phyloP scores from a whole-genome alignment of 2,329 filamentous ascomycete species.

The Clonostachys solani region DNA sequence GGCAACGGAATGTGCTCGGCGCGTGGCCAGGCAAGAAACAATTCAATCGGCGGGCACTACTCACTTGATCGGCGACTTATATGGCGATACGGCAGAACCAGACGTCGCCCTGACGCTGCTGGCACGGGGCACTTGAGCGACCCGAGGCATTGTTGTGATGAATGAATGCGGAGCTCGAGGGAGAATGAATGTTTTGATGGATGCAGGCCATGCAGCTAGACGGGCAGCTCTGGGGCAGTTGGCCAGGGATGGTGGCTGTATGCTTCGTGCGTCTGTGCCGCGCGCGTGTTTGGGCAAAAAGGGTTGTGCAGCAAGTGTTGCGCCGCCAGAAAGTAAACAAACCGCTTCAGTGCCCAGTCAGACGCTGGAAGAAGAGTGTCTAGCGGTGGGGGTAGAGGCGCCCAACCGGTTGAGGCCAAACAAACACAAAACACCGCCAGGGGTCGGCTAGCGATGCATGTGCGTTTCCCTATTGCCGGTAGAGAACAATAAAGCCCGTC shows the following conservation, averaged over 20 bases:
- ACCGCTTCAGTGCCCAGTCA: not conserved
- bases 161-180: not conserved
- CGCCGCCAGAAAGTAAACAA: constrained; percentile 5
- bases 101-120: constrained; percentile 41
- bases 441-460: no score
- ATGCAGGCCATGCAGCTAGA: not conserved
- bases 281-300: not conserved
- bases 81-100: constrained; percentile 45
- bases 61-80: constrained; percentile 55
- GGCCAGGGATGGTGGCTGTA: no score
- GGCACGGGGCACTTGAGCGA: constrained; percentile 49
- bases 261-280: not conserved
- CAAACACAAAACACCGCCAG: no score
- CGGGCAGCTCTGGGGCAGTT: no score
- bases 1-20: no score
- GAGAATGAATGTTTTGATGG: not conserved
- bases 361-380: no score
- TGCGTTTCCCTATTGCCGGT: no score
- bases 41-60: constrained; percentile 13
- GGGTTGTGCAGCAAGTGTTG: not conserved
- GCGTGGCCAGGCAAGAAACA: not conserved
- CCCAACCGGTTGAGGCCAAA: no score
- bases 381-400: no score
- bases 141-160: constrained; percentile 45
- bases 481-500: no score